Percentiles rank a stretch among this genome's conserved stretches.
These are phyloP conservation scores for Penicillium crustosum DNA, from an alignment of 2,329 filamentous ascomycete species.

Conservation along the genomic window DNA sequence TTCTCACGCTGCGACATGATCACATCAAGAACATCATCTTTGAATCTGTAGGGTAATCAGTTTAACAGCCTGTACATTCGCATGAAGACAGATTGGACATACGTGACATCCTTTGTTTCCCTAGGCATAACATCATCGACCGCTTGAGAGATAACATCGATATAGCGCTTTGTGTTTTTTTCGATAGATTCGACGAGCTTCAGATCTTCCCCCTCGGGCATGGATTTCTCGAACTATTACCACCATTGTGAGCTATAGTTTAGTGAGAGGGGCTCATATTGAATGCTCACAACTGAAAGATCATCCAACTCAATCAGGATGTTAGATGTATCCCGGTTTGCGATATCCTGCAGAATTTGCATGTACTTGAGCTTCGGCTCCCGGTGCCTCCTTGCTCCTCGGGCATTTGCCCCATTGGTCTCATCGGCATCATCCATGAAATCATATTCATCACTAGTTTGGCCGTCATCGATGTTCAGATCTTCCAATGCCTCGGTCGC, in stretches of 20 bases:
- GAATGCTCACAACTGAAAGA: slow-evolving; percentile 64
- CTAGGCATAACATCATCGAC: slow-evolving; percentile 83
- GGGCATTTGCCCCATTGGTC: slow-evolving; percentile 42
- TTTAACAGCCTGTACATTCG: not conserved
- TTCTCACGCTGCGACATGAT: slow-evolving; percentile 89
- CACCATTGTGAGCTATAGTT: slow-evolving; percentile 3
- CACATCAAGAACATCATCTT: slow-evolving; percentile 95
- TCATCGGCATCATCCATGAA: slow-evolving; percentile 82
- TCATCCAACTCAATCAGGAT: slow-evolving; percentile 89
- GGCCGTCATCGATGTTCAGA: slow-evolving; percentile 83
- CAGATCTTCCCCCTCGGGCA: slow-evolving; percentile 69
- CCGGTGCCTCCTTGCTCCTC: slow-evolving; percentile 51
- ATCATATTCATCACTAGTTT: slow-evolving; percentile 85
- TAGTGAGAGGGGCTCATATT: not conserved
- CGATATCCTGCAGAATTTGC: slow-evolving; percentile 80
- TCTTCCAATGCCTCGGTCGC: slow-evolving; percentile 79
- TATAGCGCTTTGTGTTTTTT: slow-evolving; percentile 89
- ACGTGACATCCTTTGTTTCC: slow-evolving; percentile 75
- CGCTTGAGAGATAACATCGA: slow-evolving; percentile 85
- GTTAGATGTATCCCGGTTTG: slow-evolving; percentile 74
- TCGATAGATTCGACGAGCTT: slow-evolving; percentile 74
- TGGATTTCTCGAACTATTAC: slow-evolving; percentile 69
- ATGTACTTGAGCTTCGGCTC: slow-evolving; percentile 81
- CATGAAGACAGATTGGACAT: slow-evolving; percentile 34
- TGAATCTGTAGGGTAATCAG: slow-evolving; percentile 64